Base-by-base conservation (phyloP, 2,329 filamentous ascomycete genomes). In the Trichoderma sp. region DNA sequence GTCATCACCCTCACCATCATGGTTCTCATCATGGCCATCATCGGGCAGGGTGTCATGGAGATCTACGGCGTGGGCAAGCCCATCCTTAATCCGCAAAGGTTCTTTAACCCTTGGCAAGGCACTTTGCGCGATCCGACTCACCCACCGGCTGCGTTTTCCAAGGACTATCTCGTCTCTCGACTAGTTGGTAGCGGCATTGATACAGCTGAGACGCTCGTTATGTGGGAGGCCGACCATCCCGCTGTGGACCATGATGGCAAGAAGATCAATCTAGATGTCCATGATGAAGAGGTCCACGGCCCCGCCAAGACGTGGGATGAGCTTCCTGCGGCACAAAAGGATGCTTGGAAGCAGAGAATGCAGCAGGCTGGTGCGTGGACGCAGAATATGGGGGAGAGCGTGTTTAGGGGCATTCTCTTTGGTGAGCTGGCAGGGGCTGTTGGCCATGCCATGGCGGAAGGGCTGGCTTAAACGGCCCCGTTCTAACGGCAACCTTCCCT, bases 401-500 rank as follows among this genome's bases (percentile, higher is more conserved):
- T 96, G 34, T 87, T 97, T 75, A 90, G 91, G 81, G 92, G 93
- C 3, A 88, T 97, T 36, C 83, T 97, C 73, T 97, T 97, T 81
- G 88, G 90, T 23, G 88, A 94, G 81, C 84, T 93, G 74, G 92
- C 88, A 1, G 91, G 88, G 2, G 82, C 85, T 66, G 88, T 92
- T 17, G 87, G 89, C 6, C 83, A 82, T 34, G 84, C 85, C 61
- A 82, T 88, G 67, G 83, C 79, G 43, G 83, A 76, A 80, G 71
- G 76, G 64, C 30, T 71, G 50, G 68, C 62, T 58, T 71, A 50
- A 53, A 20, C 2, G 23, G 4, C 32, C 23, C 2, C 7, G 23
- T 17, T 32, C 17, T 36, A 4, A 2, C 15, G 39, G 34, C 32
- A 26, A 13, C 17, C 12, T 3, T 17, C 12, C 43, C 17, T 53